Evolutionary conservation across 768 basidiomycete genomes (phyloP).

Genomic region (Lactarius quietus): DNA sequence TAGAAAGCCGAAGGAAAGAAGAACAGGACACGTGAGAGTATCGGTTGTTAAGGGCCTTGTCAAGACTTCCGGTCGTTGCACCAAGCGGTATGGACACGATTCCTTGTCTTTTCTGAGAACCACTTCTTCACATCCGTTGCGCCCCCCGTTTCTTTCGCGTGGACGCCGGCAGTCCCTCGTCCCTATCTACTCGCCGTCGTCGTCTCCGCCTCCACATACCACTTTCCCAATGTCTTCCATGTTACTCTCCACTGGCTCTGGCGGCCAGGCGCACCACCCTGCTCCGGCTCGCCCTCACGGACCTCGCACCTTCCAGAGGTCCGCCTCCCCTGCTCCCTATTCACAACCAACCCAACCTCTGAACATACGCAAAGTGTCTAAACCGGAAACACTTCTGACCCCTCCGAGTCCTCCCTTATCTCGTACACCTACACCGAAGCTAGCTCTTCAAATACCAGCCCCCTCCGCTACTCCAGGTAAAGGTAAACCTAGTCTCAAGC

Average conservation of each 20-base stretch:
- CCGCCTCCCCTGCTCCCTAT: constrained; percentile 41
- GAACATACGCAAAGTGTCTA: constrained; percentile 38
- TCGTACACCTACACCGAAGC: constrained; percentile 30
- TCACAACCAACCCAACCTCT: constrained; percentile 39
- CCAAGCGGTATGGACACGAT: background rate
- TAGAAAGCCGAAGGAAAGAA: accelerated
- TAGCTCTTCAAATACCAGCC: constrained; percentile 35
- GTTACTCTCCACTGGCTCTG: constrained; percentile 21
- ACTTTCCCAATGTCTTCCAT: constrained; percentile 5
- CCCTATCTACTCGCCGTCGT: background rate
- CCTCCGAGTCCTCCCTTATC: constrained; percentile 27
- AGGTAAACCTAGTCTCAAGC: constrained; percentile 27
- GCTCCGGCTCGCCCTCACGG: constrained; percentile 45
- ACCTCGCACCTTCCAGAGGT: constrained; percentile 44
- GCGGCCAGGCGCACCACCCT: constrained; percentile 30
- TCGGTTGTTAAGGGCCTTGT: constrained; percentile 15
- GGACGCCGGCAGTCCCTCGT: constrained; percentile 13
- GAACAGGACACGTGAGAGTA: background rate
- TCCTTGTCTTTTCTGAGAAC: background rate
- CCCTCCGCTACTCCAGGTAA: constrained; percentile 14
- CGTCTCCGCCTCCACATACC: background rate
- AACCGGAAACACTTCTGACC: constrained; percentile 19
- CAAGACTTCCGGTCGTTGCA: background rate
- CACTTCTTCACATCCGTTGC: background rate
- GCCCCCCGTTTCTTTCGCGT: constrained; percentile 11